Percentiles rank a stretch among this genome's conserved stretches.
phyloP scores from a whole-genome alignment of 1,284 basidiomycete genomes.

The Flammula alnicola region DNA sequence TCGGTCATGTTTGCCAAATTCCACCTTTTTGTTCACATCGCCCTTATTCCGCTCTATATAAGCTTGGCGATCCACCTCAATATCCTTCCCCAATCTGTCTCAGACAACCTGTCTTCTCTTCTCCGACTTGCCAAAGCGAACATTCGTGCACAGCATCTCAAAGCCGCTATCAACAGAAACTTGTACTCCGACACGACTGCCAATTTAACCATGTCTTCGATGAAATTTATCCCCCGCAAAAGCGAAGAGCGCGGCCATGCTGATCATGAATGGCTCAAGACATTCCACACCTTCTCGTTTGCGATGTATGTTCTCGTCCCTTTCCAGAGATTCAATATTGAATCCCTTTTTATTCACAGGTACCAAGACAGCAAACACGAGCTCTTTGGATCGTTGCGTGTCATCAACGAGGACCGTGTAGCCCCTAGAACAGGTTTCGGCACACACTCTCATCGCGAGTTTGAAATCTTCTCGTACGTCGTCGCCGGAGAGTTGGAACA shows the following conservation, averaged over 20 bases:
- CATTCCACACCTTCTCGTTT: conserved; percentile 88
- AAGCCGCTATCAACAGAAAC: conserved; percentile 4
- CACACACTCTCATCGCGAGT: conserved; percentile 82
- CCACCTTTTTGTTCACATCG: conserved; percentile 39
- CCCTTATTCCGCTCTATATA: conserved; percentile 45
- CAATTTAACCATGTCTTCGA: conserved; percentile 28
- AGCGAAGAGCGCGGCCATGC: conserved; percentile 78
- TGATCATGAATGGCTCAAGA: conserved; percentile 91
- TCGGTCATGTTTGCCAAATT: conserved; percentile 40
- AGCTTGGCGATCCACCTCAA: conserved; percentile 37
- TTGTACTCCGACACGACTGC: conserved; percentile 12
- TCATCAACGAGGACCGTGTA: conserved; percentile 93
- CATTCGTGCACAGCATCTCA: conserved; percentile 25
- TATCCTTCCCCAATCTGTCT: conserved; percentile 29
- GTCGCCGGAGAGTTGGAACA: conserved; percentile 81
- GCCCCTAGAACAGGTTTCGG: conserved; percentile 82
- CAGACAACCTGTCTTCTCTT: conserved; percentile 35
- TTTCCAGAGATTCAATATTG: background rate
- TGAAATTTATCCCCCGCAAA: conserved; percentile 58
- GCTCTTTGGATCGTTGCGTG: conserved; percentile 66
- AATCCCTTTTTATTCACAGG: conserved; percentile 35
- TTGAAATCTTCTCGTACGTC: conserved; percentile 92
- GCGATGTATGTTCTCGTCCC: conserved; percentile 55
- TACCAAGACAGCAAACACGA: conserved; percentile 67
- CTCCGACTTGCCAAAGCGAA: conserved; percentile 32